Percentiles rank a stretch among this genome's conserved stretches.
Evolutionary conservation across 73 alveolate genomes (phyloP).

Genomic region (Paramecium sexaurelia): DNA sequence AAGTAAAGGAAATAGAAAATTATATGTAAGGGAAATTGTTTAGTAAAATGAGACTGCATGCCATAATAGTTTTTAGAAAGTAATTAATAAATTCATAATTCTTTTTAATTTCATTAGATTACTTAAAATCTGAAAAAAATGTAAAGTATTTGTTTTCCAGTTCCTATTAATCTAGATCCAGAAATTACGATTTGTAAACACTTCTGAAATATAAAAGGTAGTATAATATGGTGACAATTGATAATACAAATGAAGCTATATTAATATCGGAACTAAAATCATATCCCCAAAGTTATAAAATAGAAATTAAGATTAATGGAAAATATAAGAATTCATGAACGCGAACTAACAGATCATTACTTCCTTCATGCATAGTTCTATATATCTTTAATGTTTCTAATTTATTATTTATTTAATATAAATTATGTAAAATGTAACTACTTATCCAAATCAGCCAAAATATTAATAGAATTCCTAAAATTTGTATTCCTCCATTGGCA

Average conservation of each 20-base stretch:
- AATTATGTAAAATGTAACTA: background rate
- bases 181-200: constrained; percentile 19
- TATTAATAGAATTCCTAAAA: background rate
- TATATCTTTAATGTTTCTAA: background rate
- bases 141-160: constrained; percentile 24
- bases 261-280: constrained; percentile 8
- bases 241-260: background rate
- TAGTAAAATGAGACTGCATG: background rate
- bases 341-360: constrained; percentile 22
- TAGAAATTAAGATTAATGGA: background rate
- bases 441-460: constrained; percentile 7
- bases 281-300: constrained; percentile 29
- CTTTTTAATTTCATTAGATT: background rate
- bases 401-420: constrained; percentile 12
- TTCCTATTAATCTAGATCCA: constrained; percentile 11
- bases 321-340: constrained; percentile 5
- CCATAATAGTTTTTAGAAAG: background rate
- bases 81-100: background rate
- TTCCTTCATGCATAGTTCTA: constrained; percentile 2
- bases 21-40: background rate
- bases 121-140: background rate
- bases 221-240: background rate
- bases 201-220: constrained; percentile 26
- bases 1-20: background rate
- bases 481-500: constrained; percentile 23